Base-by-base conservation (phyloP, 371 early-diverging fungal species). In the Mortierella sp. region DNA sequence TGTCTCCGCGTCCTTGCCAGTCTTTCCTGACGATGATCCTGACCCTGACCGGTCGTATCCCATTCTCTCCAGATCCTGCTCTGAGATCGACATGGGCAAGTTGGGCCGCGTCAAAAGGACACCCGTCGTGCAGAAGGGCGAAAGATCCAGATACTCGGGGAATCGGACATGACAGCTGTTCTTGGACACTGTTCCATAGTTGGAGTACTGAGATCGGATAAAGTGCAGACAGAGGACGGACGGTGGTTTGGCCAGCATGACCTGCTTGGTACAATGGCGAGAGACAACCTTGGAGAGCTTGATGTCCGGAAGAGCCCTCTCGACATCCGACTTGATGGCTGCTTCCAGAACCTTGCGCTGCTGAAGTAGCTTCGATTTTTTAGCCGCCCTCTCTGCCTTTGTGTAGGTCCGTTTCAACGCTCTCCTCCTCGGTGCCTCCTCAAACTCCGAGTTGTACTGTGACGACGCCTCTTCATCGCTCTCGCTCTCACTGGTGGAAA, bases 161-260 rank as follows among this genome's bases (percentile, higher is more conserved):
- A 95, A 95, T 47, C 86, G 76, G 43, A 97, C 93, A 14, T 90
- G 90, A 73, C 93, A 92, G 48, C 90, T 83, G 77, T 96, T 96
- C 85, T 97, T 97, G 64, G 89, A 85, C 0, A 90, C 85, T 14
- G 91, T 89, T 24, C 96, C 95, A 44, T 89, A 88, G 26, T 91
- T 88, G 13, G 88, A 85, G 53, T 90, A 89, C 9, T 94, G 89
- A 4, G 95, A 95, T 7, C 97, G 93, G 68, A 92, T 91, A 71
- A 97, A 88, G 65, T 97, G 96, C 2, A 97, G 88, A 69, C 92
- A 93, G 29, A 97, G 88, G 22, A 91, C 87, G 19, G 85, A 87
- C 4, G 92, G 94, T 44, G 89, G 88, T 81, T 85, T 87, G 39
- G 91, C 91, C 70, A 91, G 69, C 86, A 89, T 91, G 37, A 89